Evolutionary conservation across 2,329 filamentous ascomycete species (phyloP).

Genomic region (Penicillium corylophilum): DNA sequence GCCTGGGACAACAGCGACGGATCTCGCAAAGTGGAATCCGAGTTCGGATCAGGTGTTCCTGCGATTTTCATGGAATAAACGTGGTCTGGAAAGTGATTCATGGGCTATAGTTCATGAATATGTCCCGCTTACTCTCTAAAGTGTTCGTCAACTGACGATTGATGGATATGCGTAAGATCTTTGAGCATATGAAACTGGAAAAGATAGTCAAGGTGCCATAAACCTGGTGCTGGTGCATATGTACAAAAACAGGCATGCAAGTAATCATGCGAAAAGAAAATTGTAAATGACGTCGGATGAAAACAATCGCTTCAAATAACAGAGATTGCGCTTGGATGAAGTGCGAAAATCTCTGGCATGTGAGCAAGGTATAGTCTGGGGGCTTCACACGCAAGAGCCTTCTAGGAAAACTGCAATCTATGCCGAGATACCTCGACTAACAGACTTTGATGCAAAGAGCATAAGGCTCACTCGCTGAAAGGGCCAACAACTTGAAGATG

Average conservation of each 20-base stretch:
- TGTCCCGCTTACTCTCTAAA: conserved; percentile 7
- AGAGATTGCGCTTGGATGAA: background rate
- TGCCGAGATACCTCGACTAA: conserved; percentile 12
- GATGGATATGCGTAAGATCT: no score
- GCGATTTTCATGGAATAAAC: conserved; percentile 23
- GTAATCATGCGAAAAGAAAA: background rate
- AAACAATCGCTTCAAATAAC: conserved; percentile 4
- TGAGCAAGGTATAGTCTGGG: conserved; percentile 13
- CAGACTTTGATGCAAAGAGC: conserved; percentile 15
- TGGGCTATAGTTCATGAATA: conserved; percentile 26
- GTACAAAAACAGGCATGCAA: background rate
- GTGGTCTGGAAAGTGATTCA: conserved; percentile 9
- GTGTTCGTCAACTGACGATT: no score
- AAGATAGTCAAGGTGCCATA: background rate
- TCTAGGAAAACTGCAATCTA: conserved; percentile 15
- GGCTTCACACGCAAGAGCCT: conserved; percentile 19
- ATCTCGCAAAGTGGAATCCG: conserved; percentile 22
- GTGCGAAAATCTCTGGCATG: conserved; percentile 7
- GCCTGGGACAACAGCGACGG: conserved; percentile 12
- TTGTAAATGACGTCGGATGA: background rate
- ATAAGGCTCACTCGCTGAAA: conserved; percentile 16
- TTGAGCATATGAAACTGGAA: background rate
- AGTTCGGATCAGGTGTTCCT: conserved; percentile 22
- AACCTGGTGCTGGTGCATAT: background rate
- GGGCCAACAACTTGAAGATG: conserved; percentile 11